A percentile compares a stretch with the other conserved stretches of the same genome.
Evolutionary conservation across 1,284 basidiomycete species (phyloP).

Genomic region (Uromyces viciae-fabae): DNA sequence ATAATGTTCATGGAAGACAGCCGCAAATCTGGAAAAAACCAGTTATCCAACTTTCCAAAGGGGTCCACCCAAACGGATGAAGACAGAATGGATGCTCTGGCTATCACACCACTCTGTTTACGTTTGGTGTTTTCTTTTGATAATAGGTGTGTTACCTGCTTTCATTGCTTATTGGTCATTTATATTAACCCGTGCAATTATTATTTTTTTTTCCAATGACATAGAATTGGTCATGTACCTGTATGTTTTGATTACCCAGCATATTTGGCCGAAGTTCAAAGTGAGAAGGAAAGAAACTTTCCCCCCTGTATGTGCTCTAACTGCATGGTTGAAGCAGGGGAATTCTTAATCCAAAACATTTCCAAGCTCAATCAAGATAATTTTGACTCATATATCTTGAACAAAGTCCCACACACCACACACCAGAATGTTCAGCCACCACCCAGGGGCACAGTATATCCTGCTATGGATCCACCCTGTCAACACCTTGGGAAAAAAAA

Average conservation of each 20-base stretch:
- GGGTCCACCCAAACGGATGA: not conserved
- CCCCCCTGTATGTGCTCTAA: conserved; percentile 15
- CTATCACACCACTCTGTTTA: not conserved
- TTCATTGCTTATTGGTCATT: too few relatives aligned
- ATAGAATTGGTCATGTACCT: conserved; percentile 15
- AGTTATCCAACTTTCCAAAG: not conserved
- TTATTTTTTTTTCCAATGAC: too few relatives aligned
- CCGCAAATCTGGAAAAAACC: not conserved
- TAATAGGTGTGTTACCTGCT: too few relatives aligned
- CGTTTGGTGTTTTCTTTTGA: too few relatives aligned
- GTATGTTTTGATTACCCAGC: not conserved
- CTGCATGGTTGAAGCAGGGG: not conserved
- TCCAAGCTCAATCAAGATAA: not conserved
- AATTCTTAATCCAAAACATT: not conserved
- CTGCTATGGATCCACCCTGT: not conserved
- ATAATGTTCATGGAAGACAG: not conserved
- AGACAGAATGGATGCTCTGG: not conserved
- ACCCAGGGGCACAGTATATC: too few relatives aligned
- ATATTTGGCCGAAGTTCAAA: not conserved
- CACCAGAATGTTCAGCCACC: too few relatives aligned
- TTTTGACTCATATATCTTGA: not conserved
- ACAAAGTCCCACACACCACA: not conserved
- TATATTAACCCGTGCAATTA: too few relatives aligned
- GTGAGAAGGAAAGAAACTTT: not conserved
- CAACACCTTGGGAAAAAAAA: not conserved